Evolutionary conservation across 805 yeast genomes (phyloP).

Genomic region (Ogataea pilisensis): DNA sequence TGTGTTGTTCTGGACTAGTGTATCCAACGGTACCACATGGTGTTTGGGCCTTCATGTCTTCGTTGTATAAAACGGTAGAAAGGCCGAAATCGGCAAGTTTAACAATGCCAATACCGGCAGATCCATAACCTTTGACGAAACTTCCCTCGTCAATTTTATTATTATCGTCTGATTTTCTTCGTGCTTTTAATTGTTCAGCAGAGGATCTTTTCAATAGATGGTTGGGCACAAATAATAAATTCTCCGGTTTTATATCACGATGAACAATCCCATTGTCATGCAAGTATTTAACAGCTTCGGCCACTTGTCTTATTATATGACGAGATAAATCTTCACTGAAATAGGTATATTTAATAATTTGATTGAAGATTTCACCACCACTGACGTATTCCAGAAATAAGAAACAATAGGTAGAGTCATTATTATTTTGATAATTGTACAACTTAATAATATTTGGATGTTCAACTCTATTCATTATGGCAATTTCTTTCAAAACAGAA

Average conservation of each 20-base stretch:
- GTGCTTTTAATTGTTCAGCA: slow-evolving; percentile 38
- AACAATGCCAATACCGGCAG: slow-evolving; percentile 60
- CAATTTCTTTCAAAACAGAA: slow-evolving; percentile 66
- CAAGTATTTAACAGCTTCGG: slow-evolving; percentile 62
- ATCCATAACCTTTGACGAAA: slow-evolving; percentile 49
- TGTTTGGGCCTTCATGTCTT: slow-evolving; percentile 49
- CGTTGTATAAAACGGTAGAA: slow-evolving; percentile 49
- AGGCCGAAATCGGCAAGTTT: slow-evolving; percentile 70
- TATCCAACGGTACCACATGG: slow-evolving; percentile 78
- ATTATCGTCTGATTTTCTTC: slow-evolving; percentile 54
- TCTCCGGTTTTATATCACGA: slow-evolving; percentile 81
- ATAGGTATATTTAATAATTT: slow-evolving; percentile 72
- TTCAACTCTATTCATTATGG: slow-evolving; percentile 61
- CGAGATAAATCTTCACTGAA: slow-evolving; percentile 69
- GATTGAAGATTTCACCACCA: slow-evolving; percentile 81
- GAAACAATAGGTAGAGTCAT: slow-evolving; percentile 46
- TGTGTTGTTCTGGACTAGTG: slow-evolving; percentile 69
- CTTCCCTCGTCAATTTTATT: slow-evolving; percentile 60
- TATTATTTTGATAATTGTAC: slow-evolving; percentile 48
- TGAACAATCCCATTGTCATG: slow-evolving; percentile 75
- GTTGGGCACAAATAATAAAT: slow-evolving; percentile 59
- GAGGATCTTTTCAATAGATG: slow-evolving; percentile 39
- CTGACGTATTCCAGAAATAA: slow-evolving; percentile 62
- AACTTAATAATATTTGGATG: slow-evolving; percentile 61
- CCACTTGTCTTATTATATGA: slow-evolving; percentile 70